These are phyloP conservation scores for Syzygium oleosum DNA, from an alignment of 345 rosid species.

Conservation along the genomic window DNA sequence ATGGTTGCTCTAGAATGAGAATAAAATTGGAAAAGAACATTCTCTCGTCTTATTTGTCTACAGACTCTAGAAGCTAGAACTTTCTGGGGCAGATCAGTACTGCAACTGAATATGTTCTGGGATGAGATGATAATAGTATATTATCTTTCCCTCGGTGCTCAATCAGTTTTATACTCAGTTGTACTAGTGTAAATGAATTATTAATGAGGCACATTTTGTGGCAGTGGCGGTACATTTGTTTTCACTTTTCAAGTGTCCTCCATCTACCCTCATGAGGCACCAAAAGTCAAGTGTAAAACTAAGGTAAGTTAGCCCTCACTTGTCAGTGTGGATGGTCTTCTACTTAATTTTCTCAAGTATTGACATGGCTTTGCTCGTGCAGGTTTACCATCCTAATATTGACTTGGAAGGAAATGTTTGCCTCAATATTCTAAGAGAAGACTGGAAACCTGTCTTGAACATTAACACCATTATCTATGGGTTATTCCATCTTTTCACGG, in stretches of 20 bases:
- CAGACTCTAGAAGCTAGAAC: not conserved
- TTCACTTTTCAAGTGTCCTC: slow-evolving; percentile 90
- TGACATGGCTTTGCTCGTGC: not conserved
- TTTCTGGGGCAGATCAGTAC: not conserved
- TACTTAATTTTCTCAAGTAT: not conserved
- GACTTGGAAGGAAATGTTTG: slow-evolving; percentile 98
- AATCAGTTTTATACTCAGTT: not conserved
- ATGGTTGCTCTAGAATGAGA: not conserved
- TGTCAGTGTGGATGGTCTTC: not conserved
- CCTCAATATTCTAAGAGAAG: slow-evolving; percentile 87
- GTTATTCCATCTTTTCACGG: slow-evolving; percentile 89
- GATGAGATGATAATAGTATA: not conserved
- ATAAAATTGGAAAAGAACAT: not conserved
- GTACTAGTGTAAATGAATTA: not conserved
- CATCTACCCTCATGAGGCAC: slow-evolving; percentile 91
- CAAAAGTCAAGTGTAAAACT: slow-evolving; percentile 97
- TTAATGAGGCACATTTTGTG: not conserved
- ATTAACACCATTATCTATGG: slow-evolving; percentile 91
- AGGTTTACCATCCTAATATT: slow-evolving; percentile 97
- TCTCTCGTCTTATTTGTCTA: not conserved
- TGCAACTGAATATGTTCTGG: not conserved
- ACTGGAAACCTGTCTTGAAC: slow-evolving; percentile 97
- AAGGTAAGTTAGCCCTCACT: slow-evolving; percentile 33
- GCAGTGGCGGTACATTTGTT: slow-evolving; percentile 72
- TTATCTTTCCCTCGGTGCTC: not conserved